Base-by-base conservation (phyloP, 2,329 filamentous ascomycete genomes). In the Chaetomium sp. region DNA sequence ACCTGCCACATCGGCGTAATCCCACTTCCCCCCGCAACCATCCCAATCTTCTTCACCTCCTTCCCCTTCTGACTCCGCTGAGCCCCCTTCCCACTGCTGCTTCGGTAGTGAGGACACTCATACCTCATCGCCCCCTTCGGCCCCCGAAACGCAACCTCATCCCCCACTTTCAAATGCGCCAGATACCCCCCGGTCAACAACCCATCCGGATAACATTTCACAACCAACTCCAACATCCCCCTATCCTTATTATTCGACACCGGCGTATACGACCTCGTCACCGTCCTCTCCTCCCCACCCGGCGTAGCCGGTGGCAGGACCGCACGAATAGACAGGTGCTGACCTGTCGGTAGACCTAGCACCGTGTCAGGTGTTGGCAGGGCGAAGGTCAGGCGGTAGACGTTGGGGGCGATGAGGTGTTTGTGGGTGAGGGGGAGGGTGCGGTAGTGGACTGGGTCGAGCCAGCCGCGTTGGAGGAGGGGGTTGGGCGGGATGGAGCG, bases 1-100 rank as follows among this genome's bases (percentile, higher is more conserved):
- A 86, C 67, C 64, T 86, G 82, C 65, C 75, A 81, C 76, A 82
- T 80, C 2, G 80, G 79, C 1, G 80, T 79, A 56, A 79, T 78
- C 5, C 77, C 40, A 11, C 11, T 42, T 3, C 40, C 40, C 9
- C 37, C 37, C 9, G 37, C 37, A 12, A 40, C 9, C 79, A 83
- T 82, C 54, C 79, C 79, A 42, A 83, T 74, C 43, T 70, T 67
- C 59, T 70, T 72, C 49, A 68, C 70, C 0, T 75, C 66, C 0
- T 70, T 71, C 19, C 19, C 19, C 19, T 27, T 27, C 19, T 27
- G 19, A 27, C 19, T 27, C 19, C 19, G 19, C 19, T 27, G 19
- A 27, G 19, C 19, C 19, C 19, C 19, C 19, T 27, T 27, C 19
- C 19, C 19, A 27, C 19, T 3, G 19, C 19, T 27, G 19, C 19